Conservation (phyloP, 495 filamentous ascomycete genomes). For the Halenospora varia region DNA sequence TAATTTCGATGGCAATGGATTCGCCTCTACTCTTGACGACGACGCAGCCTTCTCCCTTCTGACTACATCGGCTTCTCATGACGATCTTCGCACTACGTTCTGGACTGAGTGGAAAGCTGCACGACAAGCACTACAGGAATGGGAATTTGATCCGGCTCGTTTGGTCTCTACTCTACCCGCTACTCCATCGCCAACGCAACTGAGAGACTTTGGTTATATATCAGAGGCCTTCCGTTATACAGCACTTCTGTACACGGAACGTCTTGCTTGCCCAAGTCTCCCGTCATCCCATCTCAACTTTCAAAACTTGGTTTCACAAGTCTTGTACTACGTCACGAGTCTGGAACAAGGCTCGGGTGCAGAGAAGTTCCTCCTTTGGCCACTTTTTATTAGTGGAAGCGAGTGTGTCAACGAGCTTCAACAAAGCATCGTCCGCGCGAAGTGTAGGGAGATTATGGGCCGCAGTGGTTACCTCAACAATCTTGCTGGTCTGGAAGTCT, state of each 20-base stretch:
- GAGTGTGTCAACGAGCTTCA: conserved; percentile 85
- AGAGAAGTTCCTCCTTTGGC: conserved; percentile 92
- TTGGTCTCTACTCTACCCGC: conserved; percentile 39
- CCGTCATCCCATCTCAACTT: conserved; percentile 75
- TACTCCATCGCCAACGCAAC: conserved; percentile 39
- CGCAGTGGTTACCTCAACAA: conserved; percentile 93
- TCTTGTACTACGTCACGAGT: conserved; percentile 75
- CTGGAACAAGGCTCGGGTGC: conserved; percentile 60
- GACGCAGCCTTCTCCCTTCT: conserved; percentile 18
- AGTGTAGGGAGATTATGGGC: conserved; percentile 80
- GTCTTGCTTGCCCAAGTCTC: conserved; percentile 72
- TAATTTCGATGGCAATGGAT: conserved; percentile 62
- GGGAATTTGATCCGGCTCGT: conserved; percentile 63
- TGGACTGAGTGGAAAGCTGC: conserved; percentile 85
- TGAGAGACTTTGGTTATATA: conserved; percentile 53
- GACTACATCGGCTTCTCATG: conserved; percentile 26
- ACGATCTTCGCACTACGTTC: conserved; percentile 59
- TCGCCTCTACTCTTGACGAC: conserved; percentile 43
- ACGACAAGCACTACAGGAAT: conserved; percentile 70
- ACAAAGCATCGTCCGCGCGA: conserved; percentile 67
- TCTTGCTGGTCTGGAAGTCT: conserved; percentile 74
- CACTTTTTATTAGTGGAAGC: conserved; percentile 84
- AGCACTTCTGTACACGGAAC: conserved; percentile 86
- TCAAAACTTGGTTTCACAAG: conserved; percentile 74
- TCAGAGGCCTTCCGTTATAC: conserved; percentile 89